Evolutionary conservation across 768 basidiomycete genomes (phyloP).

Genomic region (Daedaleopsis nitida): DNA sequence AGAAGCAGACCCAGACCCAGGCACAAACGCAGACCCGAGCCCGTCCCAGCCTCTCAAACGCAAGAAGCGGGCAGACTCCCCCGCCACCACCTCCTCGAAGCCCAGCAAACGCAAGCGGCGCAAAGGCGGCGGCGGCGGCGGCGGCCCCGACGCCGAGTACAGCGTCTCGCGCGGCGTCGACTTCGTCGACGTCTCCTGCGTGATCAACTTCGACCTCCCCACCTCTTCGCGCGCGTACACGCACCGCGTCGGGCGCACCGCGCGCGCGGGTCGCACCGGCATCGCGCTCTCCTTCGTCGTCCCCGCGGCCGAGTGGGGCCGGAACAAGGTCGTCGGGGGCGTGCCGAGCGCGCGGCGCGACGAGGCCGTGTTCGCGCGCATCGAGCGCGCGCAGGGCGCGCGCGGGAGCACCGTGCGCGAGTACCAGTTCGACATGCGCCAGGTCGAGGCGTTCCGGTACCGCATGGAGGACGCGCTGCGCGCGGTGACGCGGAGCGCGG

Average conservation of each 20-base stretch:
- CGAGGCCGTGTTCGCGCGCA: conserved; percentile 73
- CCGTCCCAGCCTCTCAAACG: conserved; percentile 49
- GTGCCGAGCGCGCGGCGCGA: conserved; percentile 73
- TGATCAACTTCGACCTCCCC: conserved; percentile 98
- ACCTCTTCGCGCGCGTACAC: conserved; percentile 85
- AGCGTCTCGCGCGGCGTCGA: conserved; percentile 96
- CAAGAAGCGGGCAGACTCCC: conserved; percentile 50
- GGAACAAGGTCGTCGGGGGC: conserved; percentile 70
- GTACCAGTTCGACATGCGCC: conserved; percentile 92
- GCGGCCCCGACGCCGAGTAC: conserved; percentile 67
- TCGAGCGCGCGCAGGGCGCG: conserved; percentile 73
- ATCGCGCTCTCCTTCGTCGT: conserved; percentile 91
- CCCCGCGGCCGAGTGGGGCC: conserved; percentile 65
- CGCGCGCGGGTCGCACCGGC: conserved; percentile 92
- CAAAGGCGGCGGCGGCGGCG: conserved; percentile 34
- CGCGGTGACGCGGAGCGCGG: conserved; percentile 81
- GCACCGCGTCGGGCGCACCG: conserved; percentile 95
- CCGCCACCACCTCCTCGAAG: conserved; percentile 37
- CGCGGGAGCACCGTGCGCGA: conserved; percentile 68
- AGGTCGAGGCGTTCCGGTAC: conserved; percentile 97
- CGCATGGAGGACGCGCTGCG: conserved; percentile 96
- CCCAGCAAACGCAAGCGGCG: conserved; percentile 52
- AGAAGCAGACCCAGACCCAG: conserved; percentile 7
- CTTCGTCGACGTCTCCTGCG: conserved; percentile 95
- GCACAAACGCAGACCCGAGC: conserved; percentile 16